Conservation (phyloP, 805 yeast genomes). For the Yarrowia divulgata region DNA sequence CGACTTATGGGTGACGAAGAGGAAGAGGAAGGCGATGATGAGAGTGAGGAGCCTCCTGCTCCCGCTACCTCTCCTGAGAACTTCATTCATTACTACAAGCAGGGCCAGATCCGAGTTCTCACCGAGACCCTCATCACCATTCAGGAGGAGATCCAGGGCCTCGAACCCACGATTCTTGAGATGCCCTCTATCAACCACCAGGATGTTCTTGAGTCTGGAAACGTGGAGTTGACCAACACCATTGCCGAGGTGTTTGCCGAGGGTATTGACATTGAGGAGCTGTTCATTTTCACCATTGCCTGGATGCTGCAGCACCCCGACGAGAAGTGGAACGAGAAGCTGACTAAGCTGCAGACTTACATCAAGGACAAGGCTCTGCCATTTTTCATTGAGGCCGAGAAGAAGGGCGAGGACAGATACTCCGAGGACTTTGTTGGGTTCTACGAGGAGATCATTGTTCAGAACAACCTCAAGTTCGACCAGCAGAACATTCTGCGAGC, state of each 20-base stretch:
- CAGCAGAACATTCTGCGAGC: conserved; percentile 32
- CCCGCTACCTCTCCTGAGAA: conserved; percentile 25
- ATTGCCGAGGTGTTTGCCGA: conserved; percentile 24
- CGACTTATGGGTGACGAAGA: conserved; percentile 36
- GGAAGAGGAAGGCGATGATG: conserved; percentile 27
- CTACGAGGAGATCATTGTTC: conserved; percentile 27
- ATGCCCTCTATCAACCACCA: conserved; percentile 26
- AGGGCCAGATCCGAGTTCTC: conserved; percentile 36
- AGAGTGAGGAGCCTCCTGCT: conserved; percentile 12
- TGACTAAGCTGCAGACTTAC: conserved; percentile 1
- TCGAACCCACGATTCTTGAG: conserved; percentile 2
- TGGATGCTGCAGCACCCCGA: conserved; percentile 36
- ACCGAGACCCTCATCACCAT: conserved; percentile 25
- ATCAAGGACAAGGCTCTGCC: conserved; percentile 30
- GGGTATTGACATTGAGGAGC: conserved; percentile 36
- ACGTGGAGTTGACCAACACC: conserved; percentile 11
- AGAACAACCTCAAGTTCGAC: conserved; percentile 31
- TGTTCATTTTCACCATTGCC: conserved; percentile 30
- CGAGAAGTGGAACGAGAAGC: conserved; percentile 26
- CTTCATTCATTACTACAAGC: conserved; percentile 30
- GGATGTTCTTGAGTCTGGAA: conserved; percentile 11
- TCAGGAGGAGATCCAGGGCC: conserved; percentile 26
- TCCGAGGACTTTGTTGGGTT: conserved; percentile 31
- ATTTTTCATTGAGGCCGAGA: conserved; percentile 21
- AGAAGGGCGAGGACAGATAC: conserved; percentile 34